Percentiles rank a stretch among this genome's conserved stretches.
Evolutionary conservation across 495 filamentous ascomycete genomes (phyloP).

Genomic region (Glonium stellatum): DNA sequence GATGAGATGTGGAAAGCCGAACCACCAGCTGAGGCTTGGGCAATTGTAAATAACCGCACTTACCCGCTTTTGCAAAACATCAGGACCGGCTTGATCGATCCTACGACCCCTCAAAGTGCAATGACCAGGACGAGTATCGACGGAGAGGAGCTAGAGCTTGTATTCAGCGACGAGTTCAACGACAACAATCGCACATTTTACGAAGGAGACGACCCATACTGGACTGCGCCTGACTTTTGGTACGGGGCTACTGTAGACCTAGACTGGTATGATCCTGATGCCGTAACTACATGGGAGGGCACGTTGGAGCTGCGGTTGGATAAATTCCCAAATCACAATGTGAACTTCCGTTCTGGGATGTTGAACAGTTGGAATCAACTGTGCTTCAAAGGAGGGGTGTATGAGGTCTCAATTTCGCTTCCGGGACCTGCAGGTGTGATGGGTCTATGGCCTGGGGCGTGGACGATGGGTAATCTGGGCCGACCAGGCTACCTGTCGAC

Average conservation of each 20-base stretch:
- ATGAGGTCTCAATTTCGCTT: constrained; percentile 70
- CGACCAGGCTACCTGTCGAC: constrained; percentile 63
- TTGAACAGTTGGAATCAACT: constrained; percentile 77
- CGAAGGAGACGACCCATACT: constrained; percentile 66
- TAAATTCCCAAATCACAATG: constrained; percentile 57
- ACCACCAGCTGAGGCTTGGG: constrained; percentile 31
- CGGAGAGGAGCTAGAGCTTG: constrained; percentile 58
- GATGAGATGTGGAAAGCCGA: constrained; percentile 27
- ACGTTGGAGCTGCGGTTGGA: constrained; percentile 54
- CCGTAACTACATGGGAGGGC: constrained; percentile 61
- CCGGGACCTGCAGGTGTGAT: constrained; percentile 61
- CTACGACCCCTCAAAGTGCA: constrained; percentile 58
- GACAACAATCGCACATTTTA: constrained; percentile 65
- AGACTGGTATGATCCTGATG: constrained; percentile 81
- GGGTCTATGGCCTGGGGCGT: constrained; percentile 76
- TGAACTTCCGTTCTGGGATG: constrained; percentile 72
- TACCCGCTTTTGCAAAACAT: constrained; percentile 54
- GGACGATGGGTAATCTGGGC: constrained; percentile 72
- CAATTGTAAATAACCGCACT: constrained; percentile 23
- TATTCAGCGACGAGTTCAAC: constrained; percentile 80
- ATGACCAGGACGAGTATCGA: constrained; percentile 49
- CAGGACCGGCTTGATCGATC: constrained; percentile 58
- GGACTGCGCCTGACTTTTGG: constrained; percentile 64
- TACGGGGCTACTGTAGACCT: constrained; percentile 72
- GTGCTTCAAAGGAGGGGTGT: constrained; percentile 69